phyloP scores from a whole-genome alignment of 306 rosid genomes.

The Albizia julibrissin region DNA sequence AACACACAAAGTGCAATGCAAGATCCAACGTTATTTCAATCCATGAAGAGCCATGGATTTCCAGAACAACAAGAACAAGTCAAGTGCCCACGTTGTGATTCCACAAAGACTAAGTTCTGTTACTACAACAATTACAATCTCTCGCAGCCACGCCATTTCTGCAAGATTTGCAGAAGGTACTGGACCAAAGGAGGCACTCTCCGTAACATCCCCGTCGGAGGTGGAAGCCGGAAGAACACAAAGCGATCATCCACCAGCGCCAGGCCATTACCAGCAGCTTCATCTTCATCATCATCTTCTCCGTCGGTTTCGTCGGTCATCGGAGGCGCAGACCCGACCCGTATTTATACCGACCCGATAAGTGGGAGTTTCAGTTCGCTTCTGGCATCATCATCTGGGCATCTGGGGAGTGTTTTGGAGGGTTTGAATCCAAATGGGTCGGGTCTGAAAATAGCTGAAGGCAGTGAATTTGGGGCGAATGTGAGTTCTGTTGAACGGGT shows the following conservation, averaged over 20 bases:
- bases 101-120: conserved; percentile 88
- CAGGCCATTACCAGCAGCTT: conserved; percentile 44
- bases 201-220: conserved; percentile 94
- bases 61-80: conserved; percentile 86
- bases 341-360: conserved; percentile 11
- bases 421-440: conserved; percentile 62
- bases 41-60: conserved; percentile 56
- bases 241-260: conserved; percentile 47
- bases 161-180: conserved; percentile 86
- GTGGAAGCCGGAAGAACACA: conserved; percentile 76
- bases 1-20: conserved; percentile 51
- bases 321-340: conserved; percentile 38
- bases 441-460: conserved; percentile 49
- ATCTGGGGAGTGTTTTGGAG: conserved; percentile 48
- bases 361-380: conserved; percentile 75
- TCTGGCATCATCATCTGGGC: conserved; percentile 52
- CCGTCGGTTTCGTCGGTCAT: conserved; percentile 42
- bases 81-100: conserved; percentile 89
- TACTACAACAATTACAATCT: conserved; percentile 97
- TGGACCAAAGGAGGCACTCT: conserved; percentile 96
- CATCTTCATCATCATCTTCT: conserved; percentile 23
- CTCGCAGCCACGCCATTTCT: conserved; percentile 95
- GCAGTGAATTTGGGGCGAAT: conserved; percentile 52
- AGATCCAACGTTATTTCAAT: conserved; percentile 53
- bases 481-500: conserved; percentile 34